Evolutionary conservation across 345 rosid genomes (phyloP), one percentile per base, ranked within the genome.

Genomic region (Eutrema yunnanense): DNA sequence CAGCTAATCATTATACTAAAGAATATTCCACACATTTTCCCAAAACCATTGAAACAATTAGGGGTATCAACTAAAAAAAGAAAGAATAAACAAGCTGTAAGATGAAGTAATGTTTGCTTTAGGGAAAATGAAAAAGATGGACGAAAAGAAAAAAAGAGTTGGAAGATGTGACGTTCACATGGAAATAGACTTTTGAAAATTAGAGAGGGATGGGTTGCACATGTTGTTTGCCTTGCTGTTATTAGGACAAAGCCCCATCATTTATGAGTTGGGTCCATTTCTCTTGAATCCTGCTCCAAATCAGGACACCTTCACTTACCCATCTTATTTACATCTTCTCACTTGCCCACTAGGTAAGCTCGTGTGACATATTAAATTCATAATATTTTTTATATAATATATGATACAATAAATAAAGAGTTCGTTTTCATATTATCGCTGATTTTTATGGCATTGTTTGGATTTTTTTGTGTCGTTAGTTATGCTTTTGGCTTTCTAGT

Each of bases 81-180:
- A 36, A 43, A 3, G 67, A 66, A 73, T 49, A 73, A 58, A 49
- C 54, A 26, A 73, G 53, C 30, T 73, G 78, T 58, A 57, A 74
- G 69, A 63, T 50, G 51, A 37, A 6, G 47, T 33, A 22, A 66
- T 50, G 41, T 50, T 60, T 74, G 13, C 62, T 59, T 65, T 66
- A n/a, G 34, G 9, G 33, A 50, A 50, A 32, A 49, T 26, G 56
- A 47, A 73, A 22, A 51, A 54, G 54, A 9, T 53, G 54, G 6
- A 47, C 48, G 38, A 29, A 43, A 34, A 73, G 29, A 16, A 14
- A 22, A 55, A 73, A 33, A 36, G 64, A 52, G 62, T 43, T 42
- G 34, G 58, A 30, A 74, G 79, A 75, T 75, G 70, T 69, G 74
- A 75, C 74, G 42, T 53, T 62, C 79, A 75, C 79, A 75, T 75